phyloP scores from a whole-genome alignment of 257 asterid genomes.

The Jacaranda mimosifolia region DNA sequence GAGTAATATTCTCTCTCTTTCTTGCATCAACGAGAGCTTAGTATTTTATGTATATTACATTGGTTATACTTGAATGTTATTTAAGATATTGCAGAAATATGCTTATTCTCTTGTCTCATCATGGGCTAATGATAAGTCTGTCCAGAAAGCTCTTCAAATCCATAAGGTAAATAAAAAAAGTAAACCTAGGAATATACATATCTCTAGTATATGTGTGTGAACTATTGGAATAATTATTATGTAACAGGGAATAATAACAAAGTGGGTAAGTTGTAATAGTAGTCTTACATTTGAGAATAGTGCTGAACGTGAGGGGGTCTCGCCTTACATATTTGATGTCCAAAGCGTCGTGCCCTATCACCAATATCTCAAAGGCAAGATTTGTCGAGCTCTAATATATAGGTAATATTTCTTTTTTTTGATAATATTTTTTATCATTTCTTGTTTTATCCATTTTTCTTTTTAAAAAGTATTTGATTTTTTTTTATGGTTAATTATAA shows the following conservation, averaged over 20 bases:
- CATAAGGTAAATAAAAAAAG: constrained; percentile 17
- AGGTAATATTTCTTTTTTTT: constrained; percentile 3
- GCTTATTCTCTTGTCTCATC: background rate
- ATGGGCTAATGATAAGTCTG: constrained; percentile 33
- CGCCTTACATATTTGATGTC: background rate
- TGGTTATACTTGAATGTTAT: background rate
- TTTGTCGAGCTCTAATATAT: constrained; percentile 23
- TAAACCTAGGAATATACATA: too few relatives aligned
- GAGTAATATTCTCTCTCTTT: too few relatives aligned
- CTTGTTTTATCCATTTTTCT: background rate
- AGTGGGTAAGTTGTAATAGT: constrained; percentile 31
- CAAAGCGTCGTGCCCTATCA: constrained; percentile 13
- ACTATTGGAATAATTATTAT: background rate
- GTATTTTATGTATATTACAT: too few relatives aligned
- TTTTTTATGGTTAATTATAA: background rate
- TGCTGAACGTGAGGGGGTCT: too few relatives aligned
- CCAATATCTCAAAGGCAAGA: constrained; percentile 3
- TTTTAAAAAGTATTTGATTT: background rate
- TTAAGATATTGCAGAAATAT: background rate
- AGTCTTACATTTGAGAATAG: too few relatives aligned
- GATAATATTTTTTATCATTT: too few relatives aligned
- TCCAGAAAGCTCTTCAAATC: constrained; percentile 37
- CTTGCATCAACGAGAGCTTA: too few relatives aligned
- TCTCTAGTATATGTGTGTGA: background rate
- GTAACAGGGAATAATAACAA: constrained; percentile 27